A percentile compares a stretch with the other conserved stretches of the same genome.
Evolutionary conservation across 2,329 filamentous ascomycete genomes (phyloP).

Genomic region (Fusarium torreyae): DNA sequence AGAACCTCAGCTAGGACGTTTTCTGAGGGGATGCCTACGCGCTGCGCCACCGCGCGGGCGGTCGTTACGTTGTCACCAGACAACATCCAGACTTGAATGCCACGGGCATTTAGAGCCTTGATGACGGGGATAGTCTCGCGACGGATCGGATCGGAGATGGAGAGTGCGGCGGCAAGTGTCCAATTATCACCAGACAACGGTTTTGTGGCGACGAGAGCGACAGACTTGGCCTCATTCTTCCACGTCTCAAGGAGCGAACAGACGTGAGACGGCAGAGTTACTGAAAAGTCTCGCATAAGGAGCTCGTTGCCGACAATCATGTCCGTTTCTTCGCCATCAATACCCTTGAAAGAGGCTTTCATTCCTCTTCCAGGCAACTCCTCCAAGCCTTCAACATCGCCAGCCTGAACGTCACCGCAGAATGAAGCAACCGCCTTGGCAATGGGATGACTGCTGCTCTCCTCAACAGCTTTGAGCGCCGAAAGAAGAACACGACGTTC

Average conservation of each 20-base stretch:
- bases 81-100: constrained; percentile 89
- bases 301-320: constrained; percentile 81
- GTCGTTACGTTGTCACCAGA: constrained; percentile 93
- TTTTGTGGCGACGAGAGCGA: constrained; percentile 71
- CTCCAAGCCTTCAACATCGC: constrained; percentile 64
- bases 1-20: constrained; percentile 92
- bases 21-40: constrained; percentile 78
- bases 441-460: constrained; percentile 81
- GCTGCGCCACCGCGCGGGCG: constrained; percentile 81
- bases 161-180: constrained; percentile 75
- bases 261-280: constrained; percentile 57
- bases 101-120: constrained; percentile 72
- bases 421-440: constrained; percentile 78
- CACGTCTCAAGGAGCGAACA: constrained; percentile 64
- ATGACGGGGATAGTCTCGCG: constrained; percentile 79
- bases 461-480: constrained; percentile 74
- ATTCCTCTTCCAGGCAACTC: constrained; percentile 82
- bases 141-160: constrained; percentile 86
- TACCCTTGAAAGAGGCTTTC: constrained; percentile 62
- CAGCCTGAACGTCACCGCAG: constrained; percentile 62
- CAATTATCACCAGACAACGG: constrained; percentile 53
- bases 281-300: constrained; percentile 70
- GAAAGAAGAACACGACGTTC: constrained; percentile 61
- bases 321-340: constrained; percentile 54
- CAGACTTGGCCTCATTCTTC: constrained; percentile 75